Evolutionary conservation across 176 grass and related monocot genomes (phyloP), one percentile per base, ranked within the genome.

Genomic region (Ananas comosus): DNA sequence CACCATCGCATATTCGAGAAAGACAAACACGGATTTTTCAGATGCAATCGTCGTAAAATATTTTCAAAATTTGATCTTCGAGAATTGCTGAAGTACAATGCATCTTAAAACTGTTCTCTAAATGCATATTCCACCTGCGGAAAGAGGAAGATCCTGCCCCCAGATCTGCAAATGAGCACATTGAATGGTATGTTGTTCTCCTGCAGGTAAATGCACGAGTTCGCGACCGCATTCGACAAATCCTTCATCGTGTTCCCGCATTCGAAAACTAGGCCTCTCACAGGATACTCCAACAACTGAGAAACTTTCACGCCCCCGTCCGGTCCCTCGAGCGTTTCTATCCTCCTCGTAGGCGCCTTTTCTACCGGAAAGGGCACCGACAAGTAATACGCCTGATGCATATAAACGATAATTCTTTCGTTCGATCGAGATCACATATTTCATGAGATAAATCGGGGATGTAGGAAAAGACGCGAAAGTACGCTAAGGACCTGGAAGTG

Each of bases 401-500:
- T 63, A 11, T 9, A 25, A 56, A 29, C 2, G n/a, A 56, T 1
- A 61, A 16, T 52, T 42, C 33, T 42, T 42, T 7, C 33, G 33
- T 42, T 42, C 33, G 33, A 8, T 42, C 5, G 33, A 7, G 33
- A 7, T 42, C 33, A 7, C 33, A 33, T 5, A 33, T 29, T 29
- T 29, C 28, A 2, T 3, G 28, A 29, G 28, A 66, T 11, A 23
- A 23, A 23, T 23, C 0, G 22, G 22, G 22, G 22, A 23, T 23
- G 22, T 23, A 23, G 22, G 25, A 2, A 27, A 2, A 53, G 7
- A 72, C 12, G 70, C 6, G 16, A 58, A 58, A 58, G 54, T n/a
- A n/a, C 54, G 9, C 18, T 17, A 9, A 58, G 18, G 72, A 93
- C 94, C 94, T 99, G 89, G 86, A 99, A 93, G 64, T 99, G 89